A percentile compares a stretch with the other conserved stretches of the same genome.
Conservation (phyloP, 306 rosid species). For the Cyamopsis tetragonoloba region DNA sequence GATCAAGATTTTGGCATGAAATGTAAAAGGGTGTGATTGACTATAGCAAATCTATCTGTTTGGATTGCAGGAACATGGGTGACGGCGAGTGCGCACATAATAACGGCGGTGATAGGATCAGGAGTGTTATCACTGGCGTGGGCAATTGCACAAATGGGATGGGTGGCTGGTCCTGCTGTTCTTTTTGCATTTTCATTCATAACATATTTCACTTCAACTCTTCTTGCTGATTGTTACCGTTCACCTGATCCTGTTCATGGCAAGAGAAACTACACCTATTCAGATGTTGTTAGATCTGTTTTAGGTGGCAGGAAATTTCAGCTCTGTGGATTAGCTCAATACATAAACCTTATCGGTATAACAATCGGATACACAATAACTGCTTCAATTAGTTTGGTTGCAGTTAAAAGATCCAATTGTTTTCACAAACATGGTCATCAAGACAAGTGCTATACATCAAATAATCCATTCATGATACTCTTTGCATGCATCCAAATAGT, state of each 20-base stretch:
- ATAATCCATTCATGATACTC: constrained; percentile 67
- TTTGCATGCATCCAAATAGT: constrained; percentile 71
- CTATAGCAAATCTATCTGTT: too few relatives aligned
- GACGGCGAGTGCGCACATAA: constrained; percentile 95
- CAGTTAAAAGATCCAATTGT: constrained; percentile 83
- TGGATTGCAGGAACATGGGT: constrained; percentile 80
- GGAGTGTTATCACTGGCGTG: constrained; percentile 94
- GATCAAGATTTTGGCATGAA: too few relatives aligned
- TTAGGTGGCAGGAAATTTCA: constrained; percentile 84
- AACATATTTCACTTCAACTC: constrained; percentile 90
- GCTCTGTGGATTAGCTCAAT: constrained; percentile 93
- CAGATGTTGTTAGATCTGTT: constrained; percentile 65
- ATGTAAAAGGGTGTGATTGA: too few relatives aligned
- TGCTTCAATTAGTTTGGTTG: constrained; percentile 95
- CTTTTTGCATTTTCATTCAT: constrained; percentile 78
- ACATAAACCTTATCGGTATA: constrained; percentile 72
- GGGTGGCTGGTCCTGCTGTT: constrained; percentile 88
- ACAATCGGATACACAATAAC: constrained; percentile 94
- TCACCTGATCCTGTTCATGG: constrained; percentile 88
- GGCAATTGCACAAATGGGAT: constrained; percentile 91
- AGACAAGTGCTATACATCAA: constrained; percentile 51
- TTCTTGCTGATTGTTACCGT: constrained; percentile 79
- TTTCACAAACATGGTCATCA: constrained; percentile 77
- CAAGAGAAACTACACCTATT: constrained; percentile 82
- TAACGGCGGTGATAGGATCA: constrained; percentile 95